A percentile compares a stretch with the other conserved stretches of the same genome.
phyloP scores from a whole-genome alignment of 140 eudicot species.

The Erigeron philadelphicus region DNA sequence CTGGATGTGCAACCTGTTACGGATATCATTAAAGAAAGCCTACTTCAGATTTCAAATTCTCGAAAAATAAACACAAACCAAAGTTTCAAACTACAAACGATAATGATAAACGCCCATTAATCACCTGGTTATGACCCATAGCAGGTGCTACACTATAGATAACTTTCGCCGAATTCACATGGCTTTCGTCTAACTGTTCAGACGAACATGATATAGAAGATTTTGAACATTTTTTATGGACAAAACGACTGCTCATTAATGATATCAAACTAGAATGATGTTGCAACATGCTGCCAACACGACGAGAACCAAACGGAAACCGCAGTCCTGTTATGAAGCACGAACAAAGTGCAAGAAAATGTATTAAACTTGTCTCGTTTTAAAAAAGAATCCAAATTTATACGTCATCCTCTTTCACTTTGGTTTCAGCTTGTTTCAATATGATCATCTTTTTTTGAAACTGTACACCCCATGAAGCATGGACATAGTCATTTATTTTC shows the following conservation, averaged over 20 bases:
- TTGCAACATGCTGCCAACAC: not conserved
- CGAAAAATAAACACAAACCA: not conserved
- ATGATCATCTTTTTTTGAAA: no score
- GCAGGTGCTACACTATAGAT: slow-evolving; percentile 4
- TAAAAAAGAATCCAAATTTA: no score
- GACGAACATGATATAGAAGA: not conserved
- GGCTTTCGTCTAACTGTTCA: not conserved
- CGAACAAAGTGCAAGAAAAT: no score
- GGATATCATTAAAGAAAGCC: not conserved
- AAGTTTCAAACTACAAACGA: not conserved
- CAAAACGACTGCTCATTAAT: not conserved
- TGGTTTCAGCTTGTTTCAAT: no score
- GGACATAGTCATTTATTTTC: no score
- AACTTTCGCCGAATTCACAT: not conserved
- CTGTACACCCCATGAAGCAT: no score
- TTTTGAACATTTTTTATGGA: not conserved
- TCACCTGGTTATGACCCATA: not conserved
- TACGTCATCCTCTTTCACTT: no score
- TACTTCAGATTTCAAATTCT: not conserved
- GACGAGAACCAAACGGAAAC: not conserved
- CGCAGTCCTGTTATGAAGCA: not conserved
- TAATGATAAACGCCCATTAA: not conserved
- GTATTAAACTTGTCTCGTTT: no score
- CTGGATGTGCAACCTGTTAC: not conserved
- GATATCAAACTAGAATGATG: no score